Evolutionary conservation across 148 eudicot genomes (phyloP).

Genomic region (Mesembryanthemum crystallinum): DNA sequence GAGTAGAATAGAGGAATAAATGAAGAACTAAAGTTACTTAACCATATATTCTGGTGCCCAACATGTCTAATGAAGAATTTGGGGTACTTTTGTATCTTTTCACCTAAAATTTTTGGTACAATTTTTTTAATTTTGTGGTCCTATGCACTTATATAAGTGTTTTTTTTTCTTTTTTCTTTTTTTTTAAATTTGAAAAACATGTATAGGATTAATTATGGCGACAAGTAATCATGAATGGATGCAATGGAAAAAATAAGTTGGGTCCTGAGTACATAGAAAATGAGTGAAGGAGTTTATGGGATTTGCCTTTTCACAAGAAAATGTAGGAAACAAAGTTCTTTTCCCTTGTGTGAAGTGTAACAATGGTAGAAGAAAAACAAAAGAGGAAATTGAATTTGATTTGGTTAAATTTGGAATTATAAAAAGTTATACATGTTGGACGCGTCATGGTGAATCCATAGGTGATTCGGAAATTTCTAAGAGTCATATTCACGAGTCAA

Average conservation of each 20-base stretch:
- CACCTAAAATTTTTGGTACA: too few relatives aligned
- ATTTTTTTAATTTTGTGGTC: too few relatives aligned
- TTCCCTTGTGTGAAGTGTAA: slow-evolving; percentile 2
- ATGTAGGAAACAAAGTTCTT: not conserved
- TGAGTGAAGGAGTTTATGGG: not conserved
- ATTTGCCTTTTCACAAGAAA: slow-evolving; percentile 1
- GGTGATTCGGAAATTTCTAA: not conserved
- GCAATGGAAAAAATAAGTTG: not conserved
- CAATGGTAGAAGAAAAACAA: not conserved
- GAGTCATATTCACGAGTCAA: not conserved
- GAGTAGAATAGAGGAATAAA: too few relatives aligned
- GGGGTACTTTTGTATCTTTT: too few relatives aligned
- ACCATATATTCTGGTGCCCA: too few relatives aligned
- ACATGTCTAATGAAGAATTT: too few relatives aligned
- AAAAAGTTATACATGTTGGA: not conserved
- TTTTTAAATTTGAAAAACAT: not conserved
- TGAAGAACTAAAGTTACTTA: too few relatives aligned
- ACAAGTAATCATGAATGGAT: not conserved
- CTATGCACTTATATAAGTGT: too few relatives aligned
- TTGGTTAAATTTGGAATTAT: not conserved
- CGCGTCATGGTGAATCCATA: not conserved
- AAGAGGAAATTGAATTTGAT: not conserved
- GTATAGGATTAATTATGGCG: not conserved
- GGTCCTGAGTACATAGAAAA: not conserved
- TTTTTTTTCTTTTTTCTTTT: too few relatives aligned